Percentiles rank a stretch among this genome's conserved stretches.
These are phyloP conservation scores for Goffeauzyma gilvescens DNA, from an alignment of 768 basidiomycete genomes.

Conservation along the genomic window DNA sequence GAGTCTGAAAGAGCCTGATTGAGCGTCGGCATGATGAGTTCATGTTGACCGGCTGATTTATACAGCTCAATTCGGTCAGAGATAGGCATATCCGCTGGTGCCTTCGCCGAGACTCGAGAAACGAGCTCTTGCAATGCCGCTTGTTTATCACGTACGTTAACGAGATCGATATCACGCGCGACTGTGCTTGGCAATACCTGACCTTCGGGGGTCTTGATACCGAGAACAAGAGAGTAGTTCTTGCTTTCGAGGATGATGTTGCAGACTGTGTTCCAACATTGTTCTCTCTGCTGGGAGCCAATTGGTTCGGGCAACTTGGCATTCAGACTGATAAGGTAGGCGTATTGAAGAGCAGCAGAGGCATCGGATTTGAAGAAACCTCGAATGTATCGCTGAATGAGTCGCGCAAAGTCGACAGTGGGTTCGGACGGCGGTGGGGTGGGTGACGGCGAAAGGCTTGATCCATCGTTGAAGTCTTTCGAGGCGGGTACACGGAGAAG, in stretches of 20 bases:
- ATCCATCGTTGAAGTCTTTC: too few relatives aligned
- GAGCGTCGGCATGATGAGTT: constrained; percentile 68
- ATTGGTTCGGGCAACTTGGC: constrained; percentile 50
- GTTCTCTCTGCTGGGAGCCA: constrained; percentile 69
- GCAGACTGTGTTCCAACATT: constrained; percentile 33
- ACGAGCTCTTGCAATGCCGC: constrained; percentile 70
- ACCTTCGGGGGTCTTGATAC: constrained; percentile 76
- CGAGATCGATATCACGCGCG: constrained; percentile 53
- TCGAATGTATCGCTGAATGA: constrained; percentile 82
- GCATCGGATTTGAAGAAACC: constrained; percentile 85
- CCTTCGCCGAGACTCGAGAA: constrained; percentile 57
- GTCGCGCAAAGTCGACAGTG: constrained; percentile 63
- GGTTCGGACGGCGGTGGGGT: too few relatives aligned
- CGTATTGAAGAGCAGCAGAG: constrained; percentile 82
- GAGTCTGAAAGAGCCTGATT: constrained; percentile 72
- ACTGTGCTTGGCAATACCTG: constrained; percentile 49
- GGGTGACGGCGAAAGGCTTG: too few relatives aligned
- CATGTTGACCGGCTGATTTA: constrained; percentile 80
- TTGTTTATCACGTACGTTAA: constrained; percentile 46
- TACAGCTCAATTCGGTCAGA: constrained; percentile 86
- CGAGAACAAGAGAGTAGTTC: constrained; percentile 76
- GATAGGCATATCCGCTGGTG: constrained; percentile 62
- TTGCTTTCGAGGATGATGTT: constrained; percentile 34
- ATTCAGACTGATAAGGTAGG: constrained; percentile 63
- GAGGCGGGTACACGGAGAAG: constrained; percentile 66